Base-by-base conservation (phyloP, 2,329 filamentous ascomycete species). In the Diplodia seriata region DNA sequence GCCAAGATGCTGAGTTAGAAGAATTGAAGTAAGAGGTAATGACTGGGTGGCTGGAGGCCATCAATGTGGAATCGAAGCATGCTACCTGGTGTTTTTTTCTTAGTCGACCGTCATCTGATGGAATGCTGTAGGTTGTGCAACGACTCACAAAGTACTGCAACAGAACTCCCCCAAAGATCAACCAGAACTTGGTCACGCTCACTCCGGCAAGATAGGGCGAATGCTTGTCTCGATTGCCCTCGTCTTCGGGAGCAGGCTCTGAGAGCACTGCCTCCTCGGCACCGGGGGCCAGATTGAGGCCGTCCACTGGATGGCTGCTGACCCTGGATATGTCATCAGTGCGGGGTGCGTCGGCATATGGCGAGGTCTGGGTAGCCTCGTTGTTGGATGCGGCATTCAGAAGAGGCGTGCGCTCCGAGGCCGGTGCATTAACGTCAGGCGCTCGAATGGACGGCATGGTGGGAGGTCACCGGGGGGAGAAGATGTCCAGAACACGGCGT, bases 1-100 rank as follows among this genome's bases (percentile, higher is more conserved):
- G 83, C 92, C 92, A 95, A 1, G 91, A 93, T 3, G 92, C 92
- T 56, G 88, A 88, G 76, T 94, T 93, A 38, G 91, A 91, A 59
- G 90, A 86, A 69, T 89, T 82, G 77, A 94, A 94, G 76, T 94
- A 88, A 0, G 90, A 93, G 0, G 91, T 93, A 70, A 94, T 93
- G 68, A 92, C 90, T 0, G 91, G 91, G 76, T 95, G 91, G 51
- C 86, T 90, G 2, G 90, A 92, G 4, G 91, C 91, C 91, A 94
- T 93, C 71, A 94, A 86, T 4, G 91, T 94, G 12, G 87, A 85
- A 80, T 94, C 92, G 74, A 94, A 94, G 74, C 78, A 77, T 18
- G 77, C 74, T 68, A 79, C 71, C 78, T 79, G 33, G 15, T 38
- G 26, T 33, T 33, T 3, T 23, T 51, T 7, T 56, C 63, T 66